phyloP scores from a whole-genome alignment of 306 rosid genomes.

The Astragalus glycyphyllos region DNA sequence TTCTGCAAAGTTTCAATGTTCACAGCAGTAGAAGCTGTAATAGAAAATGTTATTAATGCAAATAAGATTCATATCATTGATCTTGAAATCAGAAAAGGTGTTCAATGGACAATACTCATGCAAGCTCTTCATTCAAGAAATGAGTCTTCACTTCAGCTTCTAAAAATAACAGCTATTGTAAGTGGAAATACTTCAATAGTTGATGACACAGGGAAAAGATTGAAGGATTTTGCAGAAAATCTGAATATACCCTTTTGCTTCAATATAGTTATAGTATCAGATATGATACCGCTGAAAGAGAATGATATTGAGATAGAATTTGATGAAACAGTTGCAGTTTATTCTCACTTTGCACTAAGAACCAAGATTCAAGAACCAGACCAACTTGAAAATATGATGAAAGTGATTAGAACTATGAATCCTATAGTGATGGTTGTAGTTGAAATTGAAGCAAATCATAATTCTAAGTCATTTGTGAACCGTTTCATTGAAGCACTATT shows the following conservation, averaged over 20 bases:
- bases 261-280: constrained; percentile 53
- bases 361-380: constrained; percentile 49
- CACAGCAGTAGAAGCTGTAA: constrained; percentile 45
- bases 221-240: constrained; percentile 45
- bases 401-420: constrained; percentile 48
- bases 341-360: constrained; percentile 39
- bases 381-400: constrained; percentile 59
- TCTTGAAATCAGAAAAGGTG: constrained; percentile 48
- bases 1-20: constrained; percentile 40
- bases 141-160: constrained; percentile 42
- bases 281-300: constrained; percentile 50
- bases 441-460: constrained; percentile 67
- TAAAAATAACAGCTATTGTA: constrained; percentile 50
- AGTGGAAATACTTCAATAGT: constrained; percentile 24
- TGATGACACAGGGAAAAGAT: constrained; percentile 46
- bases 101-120: constrained; percentile 47
- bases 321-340: constrained; percentile 58
- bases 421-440: constrained; percentile 57
- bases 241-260: constrained; percentile 59
- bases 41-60: constrained; percentile 47
- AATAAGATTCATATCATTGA: constrained; percentile 53
- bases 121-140: constrained; percentile 42
- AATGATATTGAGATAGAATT: constrained; percentile 50
- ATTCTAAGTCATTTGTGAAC: constrained; percentile 61
- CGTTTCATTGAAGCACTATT: constrained; percentile 73